phyloP scores from a whole-genome alignment of 2,329 filamentous ascomycete species.

The Phaeosphaeria sp. region DNA sequence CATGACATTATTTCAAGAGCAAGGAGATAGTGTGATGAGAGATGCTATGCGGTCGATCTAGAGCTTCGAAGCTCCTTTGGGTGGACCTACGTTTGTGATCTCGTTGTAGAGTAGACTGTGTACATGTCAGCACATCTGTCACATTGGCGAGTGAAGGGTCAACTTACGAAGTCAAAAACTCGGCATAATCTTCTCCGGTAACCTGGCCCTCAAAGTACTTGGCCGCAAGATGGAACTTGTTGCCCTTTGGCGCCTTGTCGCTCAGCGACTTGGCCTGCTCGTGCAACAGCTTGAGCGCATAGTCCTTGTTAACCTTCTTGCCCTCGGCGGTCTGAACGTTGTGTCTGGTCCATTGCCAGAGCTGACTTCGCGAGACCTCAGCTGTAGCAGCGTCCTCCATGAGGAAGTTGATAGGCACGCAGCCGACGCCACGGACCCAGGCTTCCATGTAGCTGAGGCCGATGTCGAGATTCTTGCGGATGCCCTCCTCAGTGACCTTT shows the following conservation, averaged over 20 bases:
- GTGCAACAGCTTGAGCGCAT: conserved; percentile 82
- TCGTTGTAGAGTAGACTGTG: conserved; percentile 82
- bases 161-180: conserved; percentile 86
- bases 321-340: conserved; percentile 80
- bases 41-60: conserved; percentile 23
- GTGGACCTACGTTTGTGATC: conserved; percentile 75
- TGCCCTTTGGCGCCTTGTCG: conserved; percentile 78
- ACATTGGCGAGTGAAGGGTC: neutral
- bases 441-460: conserved; percentile 98
- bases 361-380: conserved; percentile 90
- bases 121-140: conserved; percentile 21
- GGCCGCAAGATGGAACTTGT: conserved; percentile 89
- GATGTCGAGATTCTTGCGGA: conserved; percentile 97
- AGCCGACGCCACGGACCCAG: conserved; percentile 93
- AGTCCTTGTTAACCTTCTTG: conserved; percentile 91
- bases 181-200: conserved; percentile 95
- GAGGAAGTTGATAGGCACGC: conserved; percentile 95
- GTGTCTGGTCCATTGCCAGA: conserved; percentile 93
- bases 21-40: neutral
- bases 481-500: conserved; percentile 88
- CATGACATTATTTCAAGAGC: neutral
- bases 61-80: conserved; percentile 61
- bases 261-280: conserved; percentile 82
- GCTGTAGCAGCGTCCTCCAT: conserved; percentile 99
- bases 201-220: conserved; percentile 94